phyloP scores from a whole-genome alignment of 2,329 filamentous ascomycete genomes.

The Fusarium proliferatum region DNA sequence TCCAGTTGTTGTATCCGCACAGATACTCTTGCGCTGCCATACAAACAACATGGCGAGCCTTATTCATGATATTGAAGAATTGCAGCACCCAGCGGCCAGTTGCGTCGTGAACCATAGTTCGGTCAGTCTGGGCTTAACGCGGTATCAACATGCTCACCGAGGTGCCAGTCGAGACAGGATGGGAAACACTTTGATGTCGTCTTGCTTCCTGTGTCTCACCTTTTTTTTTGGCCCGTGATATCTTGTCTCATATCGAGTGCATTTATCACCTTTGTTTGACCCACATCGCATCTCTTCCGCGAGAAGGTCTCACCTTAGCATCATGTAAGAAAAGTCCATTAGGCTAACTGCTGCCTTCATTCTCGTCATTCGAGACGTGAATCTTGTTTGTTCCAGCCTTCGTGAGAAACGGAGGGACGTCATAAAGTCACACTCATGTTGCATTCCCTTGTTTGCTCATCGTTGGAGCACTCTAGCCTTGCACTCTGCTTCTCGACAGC shows the following conservation, averaged over 20 bases:
- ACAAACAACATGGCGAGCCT: neutral
- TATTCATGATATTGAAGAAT: neutral
- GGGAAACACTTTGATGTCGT: slow-evolving; percentile 16
- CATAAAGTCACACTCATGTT: slow-evolving; percentile 6
- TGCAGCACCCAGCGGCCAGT: neutral
- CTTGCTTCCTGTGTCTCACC: slow-evolving; percentile 30
- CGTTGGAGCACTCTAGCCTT: neutral
- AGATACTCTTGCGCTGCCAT: neutral
- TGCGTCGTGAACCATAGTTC: neutral
- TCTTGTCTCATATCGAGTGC: slow-evolving; percentile 34
- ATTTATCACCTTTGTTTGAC: slow-evolving; percentile 30
- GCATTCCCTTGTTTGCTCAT: neutral
- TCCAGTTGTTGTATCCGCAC: neutral
- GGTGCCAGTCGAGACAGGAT: slow-evolving; percentile 7
- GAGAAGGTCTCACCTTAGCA: slow-evolving; percentile 26
- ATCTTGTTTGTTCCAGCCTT: slow-evolving; percentile 20
- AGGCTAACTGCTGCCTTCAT: neutral
- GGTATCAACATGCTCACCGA: slow-evolving; percentile 19
- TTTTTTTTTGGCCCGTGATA: slow-evolving; percentile 33
- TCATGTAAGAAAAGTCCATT: slow-evolving; percentile 7
- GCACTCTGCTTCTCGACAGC: neutral
- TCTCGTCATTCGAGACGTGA: neutral
- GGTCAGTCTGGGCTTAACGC: slow-evolving; percentile 8
- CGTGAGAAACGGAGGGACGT: slow-evolving; percentile 3
- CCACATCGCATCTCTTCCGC: slow-evolving; percentile 31